phyloP scores from a whole-genome alignment of 2,329 filamentous ascomycete species.

The Pseudomassariella vexata region DNA sequence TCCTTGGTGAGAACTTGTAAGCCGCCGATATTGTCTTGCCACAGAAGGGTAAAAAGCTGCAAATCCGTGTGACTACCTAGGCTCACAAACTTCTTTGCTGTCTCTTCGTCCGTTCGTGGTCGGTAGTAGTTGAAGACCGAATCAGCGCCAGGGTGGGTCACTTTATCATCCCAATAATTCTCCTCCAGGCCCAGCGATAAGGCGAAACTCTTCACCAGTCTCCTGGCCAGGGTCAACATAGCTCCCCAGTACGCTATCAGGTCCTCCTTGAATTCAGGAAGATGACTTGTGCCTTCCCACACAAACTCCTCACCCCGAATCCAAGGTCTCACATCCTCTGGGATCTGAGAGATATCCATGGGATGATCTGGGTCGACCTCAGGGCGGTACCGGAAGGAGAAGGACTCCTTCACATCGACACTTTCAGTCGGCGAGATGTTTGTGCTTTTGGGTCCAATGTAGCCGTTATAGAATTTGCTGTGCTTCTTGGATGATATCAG shows the following conservation, averaged over 20 bases:
- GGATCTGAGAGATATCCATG: conserved; percentile 32
- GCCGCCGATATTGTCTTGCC: conserved; percentile 37
- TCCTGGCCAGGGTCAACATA: conserved; percentile 44
- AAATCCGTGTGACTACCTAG: conserved; percentile 49
- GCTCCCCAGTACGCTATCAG: conserved; percentile 40
- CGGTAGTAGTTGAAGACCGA: conserved; percentile 36
- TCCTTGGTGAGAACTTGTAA: conserved; percentile 35
- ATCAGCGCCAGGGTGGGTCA: conserved; percentile 42
- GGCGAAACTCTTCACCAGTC: conserved; percentile 46
- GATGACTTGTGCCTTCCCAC: conserved; percentile 43
- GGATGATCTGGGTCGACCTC: conserved; percentile 41
- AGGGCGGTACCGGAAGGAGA: conserved; percentile 47
- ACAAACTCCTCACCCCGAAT: conserved; percentile 44
- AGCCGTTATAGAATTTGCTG: conserved; percentile 43
- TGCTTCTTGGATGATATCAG: conserved; percentile 24
- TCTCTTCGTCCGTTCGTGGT: conserved; percentile 18
- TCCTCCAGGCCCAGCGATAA: conserved; percentile 49
- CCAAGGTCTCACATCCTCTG: conserved; percentile 32
- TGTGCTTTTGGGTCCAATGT: conserved; percentile 31
- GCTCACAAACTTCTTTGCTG: conserved; percentile 25
- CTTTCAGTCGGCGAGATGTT: conserved; percentile 45
- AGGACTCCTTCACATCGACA: conserved; percentile 45
- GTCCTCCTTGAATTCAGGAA: conserved; percentile 41
- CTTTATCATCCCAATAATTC: conserved; percentile 47
- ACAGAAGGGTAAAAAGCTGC: conserved; percentile 45